phyloP scores from a whole-genome alignment of 768 basidiomycete genomes.

The Vishniacozyma victoriae region DNA sequence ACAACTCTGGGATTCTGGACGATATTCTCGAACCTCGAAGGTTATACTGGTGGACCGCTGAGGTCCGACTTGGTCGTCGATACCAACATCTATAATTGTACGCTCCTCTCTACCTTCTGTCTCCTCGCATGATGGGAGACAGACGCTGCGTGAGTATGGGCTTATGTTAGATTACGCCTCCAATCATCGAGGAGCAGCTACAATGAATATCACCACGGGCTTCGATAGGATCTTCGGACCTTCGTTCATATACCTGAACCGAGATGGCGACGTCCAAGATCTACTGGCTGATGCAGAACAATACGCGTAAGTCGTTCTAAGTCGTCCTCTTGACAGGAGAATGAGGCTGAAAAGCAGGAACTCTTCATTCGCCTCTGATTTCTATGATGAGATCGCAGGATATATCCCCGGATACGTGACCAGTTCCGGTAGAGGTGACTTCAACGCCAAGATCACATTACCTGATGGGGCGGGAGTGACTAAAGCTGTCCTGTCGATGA shows the following conservation, averaged over 20 bases:
- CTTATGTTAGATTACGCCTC: conserved; percentile 4
- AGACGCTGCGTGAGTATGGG: not conserved
- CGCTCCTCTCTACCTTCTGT: not conserved
- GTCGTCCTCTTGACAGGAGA: too few species aligned
- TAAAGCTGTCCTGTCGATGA: conserved; percentile 16
- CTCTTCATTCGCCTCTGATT: conserved; percentile 12
- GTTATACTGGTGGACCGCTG: conserved; percentile 22
- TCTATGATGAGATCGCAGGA: conserved; percentile 27
- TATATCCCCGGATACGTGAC: conserved; percentile 15
- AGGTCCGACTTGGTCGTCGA: conserved; percentile 27
- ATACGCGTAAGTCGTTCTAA: too few species aligned
- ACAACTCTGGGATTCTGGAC: conserved; percentile 22
- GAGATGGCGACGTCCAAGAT: not conserved
- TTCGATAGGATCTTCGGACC: conserved; percentile 35
- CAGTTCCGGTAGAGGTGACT: conserved; percentile 9
- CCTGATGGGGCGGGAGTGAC: conserved; percentile 13
- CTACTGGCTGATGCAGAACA: not conserved
- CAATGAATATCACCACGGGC: conserved; percentile 21
- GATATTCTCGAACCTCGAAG: conserved; percentile 23
- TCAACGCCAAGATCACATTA: conserved; percentile 12
- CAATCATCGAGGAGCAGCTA: conserved; percentile 25
- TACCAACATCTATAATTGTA: conserved; percentile 22
- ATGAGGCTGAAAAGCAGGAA: too few species aligned
- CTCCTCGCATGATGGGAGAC: not conserved
- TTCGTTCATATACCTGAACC: conserved; percentile 17